Conservation (phyloP, 768 basidiomycete genomes). For the Podaxis pistillaris region DNA sequence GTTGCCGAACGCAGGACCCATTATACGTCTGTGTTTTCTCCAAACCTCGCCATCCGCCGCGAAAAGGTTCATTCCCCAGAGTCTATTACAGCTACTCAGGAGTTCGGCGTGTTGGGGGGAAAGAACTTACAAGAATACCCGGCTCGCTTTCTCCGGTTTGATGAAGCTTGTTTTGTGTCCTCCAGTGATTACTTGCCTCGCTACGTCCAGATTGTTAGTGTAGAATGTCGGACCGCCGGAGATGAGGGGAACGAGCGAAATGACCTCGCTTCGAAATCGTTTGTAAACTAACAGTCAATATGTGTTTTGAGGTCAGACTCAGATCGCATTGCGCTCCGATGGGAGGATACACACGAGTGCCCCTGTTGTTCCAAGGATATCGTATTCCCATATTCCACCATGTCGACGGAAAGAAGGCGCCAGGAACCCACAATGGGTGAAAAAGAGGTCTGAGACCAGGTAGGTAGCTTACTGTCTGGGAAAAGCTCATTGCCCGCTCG, state of each 20-base stretch:
- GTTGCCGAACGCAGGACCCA: slow-evolving; percentile 44
- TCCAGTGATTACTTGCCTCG: slow-evolving; percentile 40
- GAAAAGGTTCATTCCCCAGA: slow-evolving; percentile 48
- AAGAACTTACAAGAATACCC: slow-evolving; percentile 30
- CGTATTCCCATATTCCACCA: slow-evolving; percentile 43
- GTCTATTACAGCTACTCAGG: slow-evolving; percentile 20
- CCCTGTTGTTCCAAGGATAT: slow-evolving; percentile 37
- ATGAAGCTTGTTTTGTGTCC: slow-evolving; percentile 37
- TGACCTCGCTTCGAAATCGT: slow-evolving; percentile 33
- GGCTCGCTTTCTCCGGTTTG: slow-evolving; percentile 35
- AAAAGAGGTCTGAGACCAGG: slow-evolving; percentile 42
- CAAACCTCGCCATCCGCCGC: slow-evolving; percentile 42
- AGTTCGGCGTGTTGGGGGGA: not conserved
- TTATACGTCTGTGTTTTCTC: slow-evolving; percentile 44
- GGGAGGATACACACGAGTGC: slow-evolving; percentile 25
- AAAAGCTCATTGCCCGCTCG: not conserved
- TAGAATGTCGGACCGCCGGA: slow-evolving; percentile 35
- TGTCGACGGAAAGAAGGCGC: slow-evolving; percentile 33
- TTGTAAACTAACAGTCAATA: slow-evolving; percentile 33
- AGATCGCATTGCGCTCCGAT: not conserved
- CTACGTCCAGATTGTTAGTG: slow-evolving; percentile 46
- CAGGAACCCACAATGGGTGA: slow-evolving; percentile 37
- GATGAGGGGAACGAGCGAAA: slow-evolving; percentile 40
- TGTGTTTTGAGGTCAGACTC: not conserved
- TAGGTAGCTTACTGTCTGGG: slow-evolving; percentile 34